These are phyloP conservation scores for Erodium maritimum DNA, from an alignment of 345 rosid species.

Conservation along the genomic window DNA sequence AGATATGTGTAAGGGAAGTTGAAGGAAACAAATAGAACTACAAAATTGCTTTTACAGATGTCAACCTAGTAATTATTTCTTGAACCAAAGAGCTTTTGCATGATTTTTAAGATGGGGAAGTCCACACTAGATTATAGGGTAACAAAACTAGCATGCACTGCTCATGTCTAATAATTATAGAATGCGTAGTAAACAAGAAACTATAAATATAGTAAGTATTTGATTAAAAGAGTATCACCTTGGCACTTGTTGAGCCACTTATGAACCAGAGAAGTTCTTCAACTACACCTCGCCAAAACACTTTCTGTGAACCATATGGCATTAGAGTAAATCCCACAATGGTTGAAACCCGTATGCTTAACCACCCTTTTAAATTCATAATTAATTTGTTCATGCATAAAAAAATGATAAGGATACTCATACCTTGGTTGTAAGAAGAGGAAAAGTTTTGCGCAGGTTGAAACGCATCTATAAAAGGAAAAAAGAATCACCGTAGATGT, in stretches of 20 bases:
- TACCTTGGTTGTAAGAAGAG: slow-evolving; percentile 81
- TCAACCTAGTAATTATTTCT: no score
- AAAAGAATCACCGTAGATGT: background rate
- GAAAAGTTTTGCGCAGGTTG: slow-evolving; percentile 76
- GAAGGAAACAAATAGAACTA: background rate
- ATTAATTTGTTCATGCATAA: background rate
- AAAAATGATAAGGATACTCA: slow-evolving; percentile 7
- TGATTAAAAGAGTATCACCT: slow-evolving; percentile 29
- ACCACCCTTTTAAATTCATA: background rate
- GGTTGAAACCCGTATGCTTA: no score
- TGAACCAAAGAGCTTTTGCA: no score
- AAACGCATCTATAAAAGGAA: slow-evolving; percentile 51
- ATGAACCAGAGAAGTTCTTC: slow-evolving; percentile 98
- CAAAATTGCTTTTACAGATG: no score
- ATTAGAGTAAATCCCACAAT: background rate
- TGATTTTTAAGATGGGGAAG: no score
- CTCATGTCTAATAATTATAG: background rate
- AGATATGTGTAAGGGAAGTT: no score
- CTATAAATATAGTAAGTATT: background rate
- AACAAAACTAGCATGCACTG: background rate
- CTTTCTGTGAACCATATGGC: slow-evolving; percentile 47
- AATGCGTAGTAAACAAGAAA: background rate
- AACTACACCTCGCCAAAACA: slow-evolving; percentile 96
- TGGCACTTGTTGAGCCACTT: slow-evolving; percentile 91
- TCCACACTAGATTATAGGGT: no score